Percentiles rank a stretch among this genome's conserved stretches.
Evolutionary conservation across 2,329 filamentous ascomycete species (phyloP).

Genomic region (Zasmidium citrigriseum): DNA sequence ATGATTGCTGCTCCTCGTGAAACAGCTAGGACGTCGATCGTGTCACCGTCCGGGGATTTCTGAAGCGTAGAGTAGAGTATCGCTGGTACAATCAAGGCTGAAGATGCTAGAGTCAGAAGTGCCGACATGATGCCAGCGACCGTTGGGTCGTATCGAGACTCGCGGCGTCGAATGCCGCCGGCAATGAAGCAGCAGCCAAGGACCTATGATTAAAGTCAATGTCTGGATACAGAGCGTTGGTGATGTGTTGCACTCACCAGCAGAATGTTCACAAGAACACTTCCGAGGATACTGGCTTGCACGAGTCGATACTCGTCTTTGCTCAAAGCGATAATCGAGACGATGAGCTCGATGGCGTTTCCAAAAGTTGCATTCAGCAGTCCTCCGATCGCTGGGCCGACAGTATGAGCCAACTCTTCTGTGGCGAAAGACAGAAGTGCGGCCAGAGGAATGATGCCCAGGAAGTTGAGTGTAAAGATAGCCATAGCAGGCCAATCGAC

Average conservation of each 20-base stretch:
- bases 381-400: slow-evolving; percentile 75
- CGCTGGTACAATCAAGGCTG: slow-evolving; percentile 54
- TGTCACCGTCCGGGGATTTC: slow-evolving; percentile 40
- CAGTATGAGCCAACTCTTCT: slow-evolving; percentile 70
- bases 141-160: slow-evolving; percentile 65
- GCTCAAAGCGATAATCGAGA: slow-evolving; percentile 84
- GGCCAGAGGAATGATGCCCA: slow-evolving; percentile 75
- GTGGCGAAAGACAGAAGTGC: slow-evolving; percentile 74
- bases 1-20: slow-evolving; percentile 56
- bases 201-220: slow-evolving; percentile 1
- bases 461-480: slow-evolving; percentile 68
- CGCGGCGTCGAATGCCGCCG: slow-evolving; percentile 45
- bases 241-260: slow-evolving; percentile 61
- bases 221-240: not conserved
- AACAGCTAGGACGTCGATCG: slow-evolving; percentile 50
- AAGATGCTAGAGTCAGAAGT: slow-evolving; percentile 56
- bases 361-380: slow-evolving; percentile 78
- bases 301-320: slow-evolving; percentile 89
- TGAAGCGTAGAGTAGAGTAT: slow-evolving; percentile 52
- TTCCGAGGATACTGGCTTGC: slow-evolving; percentile 95
- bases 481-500: slow-evolving; percentile 64
- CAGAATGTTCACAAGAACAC: slow-evolving; percentile 90
- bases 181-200: slow-evolving; percentile 56
- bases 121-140: slow-evolving; percentile 75
- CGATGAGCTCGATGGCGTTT: slow-evolving; percentile 78